phyloP scores from a whole-genome alignment of 1,284 basidiomycete genomes.

The Polyporus tsugae region DNA sequence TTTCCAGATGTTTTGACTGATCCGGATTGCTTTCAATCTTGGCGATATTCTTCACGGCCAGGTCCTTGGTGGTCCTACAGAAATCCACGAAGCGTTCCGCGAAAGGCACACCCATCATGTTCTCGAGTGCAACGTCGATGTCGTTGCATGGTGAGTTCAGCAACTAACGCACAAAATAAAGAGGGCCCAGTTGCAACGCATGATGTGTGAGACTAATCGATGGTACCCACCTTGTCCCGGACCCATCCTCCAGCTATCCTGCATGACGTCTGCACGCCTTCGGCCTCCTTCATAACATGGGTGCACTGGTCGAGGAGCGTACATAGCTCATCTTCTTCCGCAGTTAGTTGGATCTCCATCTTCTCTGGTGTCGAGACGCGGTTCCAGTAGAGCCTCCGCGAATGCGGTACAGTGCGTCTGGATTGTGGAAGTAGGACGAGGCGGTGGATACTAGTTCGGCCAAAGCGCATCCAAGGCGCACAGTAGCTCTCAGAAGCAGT shows the following conservation, averaged over 20 bases:
- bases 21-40: constrained; percentile 96
- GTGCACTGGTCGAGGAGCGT: constrained; percentile 76
- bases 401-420: constrained; percentile 7
- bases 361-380: constrained; percentile 33
- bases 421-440: not conserved
- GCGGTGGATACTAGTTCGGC: not conserved
- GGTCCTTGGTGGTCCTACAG: constrained; percentile 61
- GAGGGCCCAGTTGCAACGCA: not conserved
- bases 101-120: constrained; percentile 92
- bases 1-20: constrained; percentile 98
- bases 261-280: constrained; percentile 70
- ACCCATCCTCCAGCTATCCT: constrained; percentile 97
- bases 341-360: constrained; percentile 58
- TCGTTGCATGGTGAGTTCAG: constrained; percentile 88
- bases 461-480: constrained; percentile 21
- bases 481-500: not conserved
- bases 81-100: constrained; percentile 83
- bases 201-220: constrained; percentile 13
- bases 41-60: constrained; percentile 69
- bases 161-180: constrained; percentile 59
- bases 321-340: constrained; percentile 66
- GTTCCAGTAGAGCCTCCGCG: constrained; percentile 21
- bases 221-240: constrained; percentile 86
- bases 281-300: constrained; percentile 56
- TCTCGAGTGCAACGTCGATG: constrained; percentile 91